These are phyloP conservation scores for Trichoderma koningii DNA, from an alignment of 2,329 filamentous ascomycete species.

Conservation along the genomic window DNA sequence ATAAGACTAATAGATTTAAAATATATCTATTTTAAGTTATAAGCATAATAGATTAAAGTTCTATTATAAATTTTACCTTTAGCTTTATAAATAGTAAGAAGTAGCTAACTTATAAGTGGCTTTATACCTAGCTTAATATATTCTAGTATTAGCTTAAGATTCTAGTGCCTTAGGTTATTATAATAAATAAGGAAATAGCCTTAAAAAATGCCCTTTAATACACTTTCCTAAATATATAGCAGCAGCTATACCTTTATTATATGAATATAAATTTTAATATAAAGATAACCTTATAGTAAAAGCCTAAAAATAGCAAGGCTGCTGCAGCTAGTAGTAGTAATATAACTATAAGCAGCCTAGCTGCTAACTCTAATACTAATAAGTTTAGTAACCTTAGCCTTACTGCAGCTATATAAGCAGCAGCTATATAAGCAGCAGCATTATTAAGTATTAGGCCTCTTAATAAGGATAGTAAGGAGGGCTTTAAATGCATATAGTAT, in stretches of 20 bases:
- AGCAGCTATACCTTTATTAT: conserved; percentile 27
- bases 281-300: not conserved
- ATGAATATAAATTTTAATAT: not conserved
- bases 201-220: not conserved
- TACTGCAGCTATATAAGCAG: too few relatives aligned
- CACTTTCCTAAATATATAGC: not conserved
- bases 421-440: too few relatives aligned
- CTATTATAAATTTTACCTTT: not conserved
- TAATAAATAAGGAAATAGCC: not conserved
- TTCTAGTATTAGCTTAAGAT: not conserved
- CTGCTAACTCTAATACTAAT: not conserved
- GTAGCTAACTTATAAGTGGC: not conserved
- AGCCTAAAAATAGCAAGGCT: not conserved
- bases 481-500: not conserved
- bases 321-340: too few relatives aligned
- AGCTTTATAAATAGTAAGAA: not conserved
- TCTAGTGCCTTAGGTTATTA: not conserved
- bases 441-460: not conserved
- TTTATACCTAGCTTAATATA: not conserved
- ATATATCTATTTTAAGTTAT: not conserved
- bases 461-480: not conserved
- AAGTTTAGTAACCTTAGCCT: not conserved
- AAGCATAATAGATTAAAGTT: not conserved
- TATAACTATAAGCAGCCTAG: not conserved
- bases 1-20: not conserved